Base-by-base conservation (phyloP, 2,329 filamentous ascomycete species). In the Parastagonospora nodorum region DNA sequence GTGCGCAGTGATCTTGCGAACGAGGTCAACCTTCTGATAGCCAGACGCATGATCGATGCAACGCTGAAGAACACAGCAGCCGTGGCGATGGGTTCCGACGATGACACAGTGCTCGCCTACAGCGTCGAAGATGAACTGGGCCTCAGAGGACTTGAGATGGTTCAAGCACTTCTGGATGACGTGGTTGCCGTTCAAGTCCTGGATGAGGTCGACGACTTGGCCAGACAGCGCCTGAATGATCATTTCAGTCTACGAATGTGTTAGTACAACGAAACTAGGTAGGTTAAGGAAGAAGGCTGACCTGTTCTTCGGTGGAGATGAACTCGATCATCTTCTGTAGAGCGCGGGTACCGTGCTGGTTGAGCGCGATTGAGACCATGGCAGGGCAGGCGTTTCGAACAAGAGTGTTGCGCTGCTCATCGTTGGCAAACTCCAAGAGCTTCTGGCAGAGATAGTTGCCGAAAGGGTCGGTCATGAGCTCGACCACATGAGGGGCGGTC, bases 251-350 rank as follows among this genome's bases (percentile, higher is more conserved):
- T 77, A 58, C 27, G 32, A 45, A 15, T 10, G 30, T 10, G 44
- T 67, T 52, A 63, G 65, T 44, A 35, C 36, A 29, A 27, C 24
- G 7, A 14, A 5, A 28, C 6, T 6, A 19, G 27, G 15, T 50
- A 12, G 12, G 6, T 43, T 10, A 19, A 9, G 7, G 7, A 39
- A 19, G 42, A 42, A 14, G 7, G 75, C 60, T 50, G 14, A 70
- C 77, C 74, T 99, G 94, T 67, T 89, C 86, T 2, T 86, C 82
- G 24, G 90, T 95, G 45, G 88, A 89, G 67, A 99, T 90, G 72
- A 90, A 95, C 76, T 99, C 94, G 61, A 99, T 99, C 94, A 99
- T 99, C 83, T 97, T 99, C 79, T 99, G 94, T 51, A 99, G 79
- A 57, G 94, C 94, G 46, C 94, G 87, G 51, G 94, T 99, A 62